These are phyloP conservation scores for Candida gigantensis DNA, from an alignment of 1,139 yeast genomes.

Conservation along the genomic window DNA sequence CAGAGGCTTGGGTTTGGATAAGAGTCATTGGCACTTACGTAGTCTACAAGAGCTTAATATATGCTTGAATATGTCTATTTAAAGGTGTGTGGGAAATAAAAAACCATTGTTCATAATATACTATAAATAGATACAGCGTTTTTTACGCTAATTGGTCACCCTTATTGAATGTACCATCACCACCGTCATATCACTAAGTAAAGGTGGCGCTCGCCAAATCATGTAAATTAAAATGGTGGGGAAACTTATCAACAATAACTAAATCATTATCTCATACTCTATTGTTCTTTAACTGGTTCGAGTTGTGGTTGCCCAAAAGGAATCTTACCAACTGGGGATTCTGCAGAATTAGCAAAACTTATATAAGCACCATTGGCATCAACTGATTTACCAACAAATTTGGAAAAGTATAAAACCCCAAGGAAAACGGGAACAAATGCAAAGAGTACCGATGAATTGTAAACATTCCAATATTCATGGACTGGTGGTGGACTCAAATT, in stretches of 20 bases:
- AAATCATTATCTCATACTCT: too few relatives aligned
- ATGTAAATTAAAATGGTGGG: too few relatives aligned
- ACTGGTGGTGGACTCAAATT: constrained; percentile 50
- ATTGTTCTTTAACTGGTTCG: constrained; percentile 12
- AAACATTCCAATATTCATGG: constrained; percentile 49
- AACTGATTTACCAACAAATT: constrained; percentile 30
- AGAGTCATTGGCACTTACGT: too few relatives aligned
- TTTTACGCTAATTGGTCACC: too few relatives aligned
- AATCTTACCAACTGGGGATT: constrained; percentile 39
- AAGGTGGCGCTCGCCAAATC: too few relatives aligned
- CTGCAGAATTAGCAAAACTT: constrained; percentile 38
- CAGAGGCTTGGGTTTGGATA: too few relatives aligned
- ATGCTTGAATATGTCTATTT: too few relatives aligned
- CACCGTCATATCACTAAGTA: too few relatives aligned
- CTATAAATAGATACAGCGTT: too few relatives aligned
- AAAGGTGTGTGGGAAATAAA: too few relatives aligned
- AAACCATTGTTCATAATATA: not conserved
- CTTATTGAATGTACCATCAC: too few relatives aligned
- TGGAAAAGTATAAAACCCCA: constrained; percentile 37
- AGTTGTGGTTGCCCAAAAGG: constrained; percentile 43
- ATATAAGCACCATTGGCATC: constrained; percentile 36
- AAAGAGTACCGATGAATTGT: constrained; percentile 38
- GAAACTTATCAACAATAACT: too few relatives aligned
- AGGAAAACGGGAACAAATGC: constrained; percentile 43
- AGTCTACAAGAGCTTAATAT: not conserved